Base-by-base conservation (phyloP, 805 yeast genomes). In the Barnettozyma sp. region DNA sequence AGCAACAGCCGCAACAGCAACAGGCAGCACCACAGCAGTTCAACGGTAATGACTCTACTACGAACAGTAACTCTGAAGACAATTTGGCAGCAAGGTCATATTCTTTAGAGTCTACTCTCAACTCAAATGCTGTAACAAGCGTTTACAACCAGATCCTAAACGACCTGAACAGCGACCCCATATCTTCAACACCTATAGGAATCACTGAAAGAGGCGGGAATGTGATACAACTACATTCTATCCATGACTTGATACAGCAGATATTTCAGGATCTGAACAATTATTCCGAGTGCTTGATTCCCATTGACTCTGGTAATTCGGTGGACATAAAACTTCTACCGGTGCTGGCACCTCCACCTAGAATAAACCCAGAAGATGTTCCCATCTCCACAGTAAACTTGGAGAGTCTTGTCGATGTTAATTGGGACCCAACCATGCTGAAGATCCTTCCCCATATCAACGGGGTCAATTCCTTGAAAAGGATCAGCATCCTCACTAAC, bases 341-440 rank as follows among this genome's bases (percentile, higher is more conserved):
- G 0, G 65, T 84, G n/a, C 63, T 82, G 23, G 81, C 82, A 10
- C 95, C 90, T 1, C 76, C 87, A 3, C 80, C 88, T 0, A 73
- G 73, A 32, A 63, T 92, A 16, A 68, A 77, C 33, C 75, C 94
- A 0, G 83, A 68, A 48, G 95, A 90, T 56, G 99, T 92, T 1
- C 98, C 98, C 0, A 74, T 88, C 5, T 75, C 94, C n/a, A 79
- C 90, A 0, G 95, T 92, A 1, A 76, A 78, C 35, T 62, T 92
- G 22, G 70, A 70, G 20, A 63, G 72, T 25, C 65, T 92, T 42
- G 78, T 85, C 28, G 98, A 92, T 57, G 81, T 83, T 7, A 81
- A 83, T 49, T 92, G 98, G 97, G 98, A 92, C 58, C 97, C 97
- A 2, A 90, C 97, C 2, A 82, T 92, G 92, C 66, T 86, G 30